Evolutionary conservation across 2,329 filamentous ascomycete genomes (phyloP).

Genomic region (Aschersonia sp.): DNA sequence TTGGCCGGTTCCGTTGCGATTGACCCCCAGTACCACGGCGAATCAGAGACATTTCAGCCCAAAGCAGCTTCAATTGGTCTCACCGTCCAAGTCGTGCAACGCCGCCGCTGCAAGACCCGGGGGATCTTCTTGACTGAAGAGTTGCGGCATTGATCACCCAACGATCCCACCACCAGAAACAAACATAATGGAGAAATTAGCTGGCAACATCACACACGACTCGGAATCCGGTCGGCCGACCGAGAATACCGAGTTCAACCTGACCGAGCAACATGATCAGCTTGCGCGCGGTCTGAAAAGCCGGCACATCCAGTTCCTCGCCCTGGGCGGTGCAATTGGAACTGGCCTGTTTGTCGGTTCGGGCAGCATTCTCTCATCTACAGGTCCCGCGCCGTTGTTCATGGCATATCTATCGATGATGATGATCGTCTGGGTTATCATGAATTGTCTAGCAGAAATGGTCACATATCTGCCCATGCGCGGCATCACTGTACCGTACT

Average conservation of each 20-base stretch:
- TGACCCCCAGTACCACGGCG: neutral
- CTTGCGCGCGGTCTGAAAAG: constrained; percentile 43
- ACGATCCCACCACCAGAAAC: neutral
- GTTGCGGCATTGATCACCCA: too few relatives aligned
- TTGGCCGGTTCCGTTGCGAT: neutral
- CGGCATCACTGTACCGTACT: constrained; percentile 42
- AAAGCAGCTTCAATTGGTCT: neutral
- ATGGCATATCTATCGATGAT: constrained; percentile 51
- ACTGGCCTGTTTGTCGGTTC: constrained; percentile 51
- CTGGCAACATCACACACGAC: constrained; percentile 4
- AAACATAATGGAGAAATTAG: constrained; percentile 8
- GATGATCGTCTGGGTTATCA: constrained; percentile 35
- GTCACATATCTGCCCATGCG: constrained; percentile 38
- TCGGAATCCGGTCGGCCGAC: constrained; percentile 10
- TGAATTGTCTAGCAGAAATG: constrained; percentile 42
- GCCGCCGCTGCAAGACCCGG: too few relatives aligned
- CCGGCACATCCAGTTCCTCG: constrained; percentile 46
- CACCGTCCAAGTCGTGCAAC: neutral
- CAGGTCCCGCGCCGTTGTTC: constrained; percentile 52
- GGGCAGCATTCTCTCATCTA: constrained; percentile 37
- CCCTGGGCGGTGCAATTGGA: constrained; percentile 42
- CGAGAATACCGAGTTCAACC: constrained; percentile 17
- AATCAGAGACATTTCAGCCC: neutral
- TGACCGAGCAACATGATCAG: constrained; percentile 25
- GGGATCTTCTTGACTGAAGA: too few relatives aligned